These are phyloP conservation scores for Malassezia yamatoensis DNA, from an alignment of 1,284 basidiomycete genomes.

Conservation along the genomic window DNA sequence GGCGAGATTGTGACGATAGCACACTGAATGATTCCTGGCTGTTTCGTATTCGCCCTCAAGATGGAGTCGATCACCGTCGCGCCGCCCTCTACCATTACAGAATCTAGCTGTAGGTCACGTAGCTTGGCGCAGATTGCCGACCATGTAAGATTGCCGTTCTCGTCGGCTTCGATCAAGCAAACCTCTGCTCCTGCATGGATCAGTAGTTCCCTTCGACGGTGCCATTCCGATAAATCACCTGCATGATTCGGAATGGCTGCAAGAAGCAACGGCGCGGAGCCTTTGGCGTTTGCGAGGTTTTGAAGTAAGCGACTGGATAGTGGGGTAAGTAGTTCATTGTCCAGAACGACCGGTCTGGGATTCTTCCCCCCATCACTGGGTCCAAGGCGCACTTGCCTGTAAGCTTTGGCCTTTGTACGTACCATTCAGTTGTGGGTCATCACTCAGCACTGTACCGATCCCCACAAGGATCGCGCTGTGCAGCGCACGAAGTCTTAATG, in stretches of 20 bases:
- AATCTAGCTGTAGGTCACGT: constrained; percentile 53
- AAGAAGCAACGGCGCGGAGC: constrained; percentile 66
- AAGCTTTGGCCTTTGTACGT: background rate
- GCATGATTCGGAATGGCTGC: constrained; percentile 16
- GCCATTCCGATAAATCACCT: constrained; percentile 3
- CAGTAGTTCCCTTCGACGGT: constrained; percentile 23
- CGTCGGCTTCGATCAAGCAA: constrained; percentile 37
- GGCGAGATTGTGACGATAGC: constrained; percentile 12
- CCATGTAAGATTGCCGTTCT: constrained; percentile 7
- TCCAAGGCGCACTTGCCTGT: constrained; percentile 33
- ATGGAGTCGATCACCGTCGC: constrained; percentile 70
- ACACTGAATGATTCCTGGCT: background rate
- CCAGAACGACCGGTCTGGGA: constrained; percentile 75
- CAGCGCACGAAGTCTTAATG: constrained; percentile 52
- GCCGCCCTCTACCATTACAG: constrained; percentile 90
- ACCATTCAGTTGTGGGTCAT: constrained; percentile 78
- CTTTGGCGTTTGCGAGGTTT: constrained; percentile 58
- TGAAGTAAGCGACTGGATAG: constrained; percentile 61
- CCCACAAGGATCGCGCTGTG: constrained; percentile 88
- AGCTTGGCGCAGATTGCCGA: constrained; percentile 13
- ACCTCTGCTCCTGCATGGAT: constrained; percentile 49
- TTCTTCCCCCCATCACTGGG: constrained; percentile 30
- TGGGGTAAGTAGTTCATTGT: constrained; percentile 61
- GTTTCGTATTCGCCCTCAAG: constrained; percentile 48
- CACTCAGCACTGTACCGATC: constrained; percentile 74